Base-by-base conservation (phyloP, 805 yeast species). In the Sugiyamaella valdiviana region DNA sequence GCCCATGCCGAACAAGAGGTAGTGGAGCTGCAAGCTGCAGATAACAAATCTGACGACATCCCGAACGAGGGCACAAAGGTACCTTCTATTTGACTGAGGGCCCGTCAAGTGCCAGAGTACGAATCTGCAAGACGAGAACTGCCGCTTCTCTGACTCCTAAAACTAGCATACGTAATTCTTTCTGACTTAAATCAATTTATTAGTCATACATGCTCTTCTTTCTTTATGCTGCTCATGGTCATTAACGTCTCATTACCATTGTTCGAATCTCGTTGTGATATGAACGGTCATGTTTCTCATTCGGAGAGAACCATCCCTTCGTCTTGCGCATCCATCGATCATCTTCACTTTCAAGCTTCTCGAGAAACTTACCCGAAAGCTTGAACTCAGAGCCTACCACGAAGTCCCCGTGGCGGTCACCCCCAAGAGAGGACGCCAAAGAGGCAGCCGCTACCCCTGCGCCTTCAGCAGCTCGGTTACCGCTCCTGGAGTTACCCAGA, bases 241-340 rank as follows among this genome's bases (percentile, higher is more conserved):
- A n/a, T n/a, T 26, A 29, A 12, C 26, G 36, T n/a, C 44, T 51
- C 66, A 63, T 62, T 3, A 66, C 62, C 62, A 66, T 56, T 12
- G 52, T 45, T 21, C 70, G 53, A 23, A 66, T 63, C 51, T 66
- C 70, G 43, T 57, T 52, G 43, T 64, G 44, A 48, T 63, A 57
- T 15, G 59, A 63, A 9, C 64, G 42, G 38, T 57, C 59, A 24
- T 43, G 39, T 22, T 46, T 39, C 39, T 54, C 60, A 36, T 48
- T 54, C 7, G 57, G 59, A 21, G 55, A 53, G 43, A 62, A 59
- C 71, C 71, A 67, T n/a, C 60, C 61, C 26, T 49, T 52, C 6
- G 61, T 59, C 46, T 63, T 66, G 26, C 62, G 54, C 35, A 42
- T 45, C 71, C 71, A 67, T 19, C 66, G 51, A 35, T 60, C 65